A percentile compares a stretch with the other conserved stretches of the same genome.
These are phyloP conservation scores for Avena insularis DNA, from an alignment of 176 grass and related monocot species.

Conservation along the genomic window DNA sequence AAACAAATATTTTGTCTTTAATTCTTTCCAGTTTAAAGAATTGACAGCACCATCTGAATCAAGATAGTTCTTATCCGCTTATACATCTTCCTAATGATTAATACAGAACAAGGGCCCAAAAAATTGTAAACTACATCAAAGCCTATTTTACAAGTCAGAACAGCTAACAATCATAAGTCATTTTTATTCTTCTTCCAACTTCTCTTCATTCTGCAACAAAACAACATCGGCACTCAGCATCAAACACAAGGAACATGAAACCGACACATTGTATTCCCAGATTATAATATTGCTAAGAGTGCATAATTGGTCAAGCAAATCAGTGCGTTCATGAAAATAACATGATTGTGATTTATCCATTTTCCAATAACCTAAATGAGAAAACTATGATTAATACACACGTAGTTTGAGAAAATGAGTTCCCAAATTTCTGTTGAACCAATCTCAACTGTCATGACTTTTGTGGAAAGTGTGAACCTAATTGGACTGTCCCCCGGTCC, in stretches of 20 bases:
- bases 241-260: background rate
- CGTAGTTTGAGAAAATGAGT: background rate
- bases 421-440: background rate
- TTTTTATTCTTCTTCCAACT: background rate
- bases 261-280: background rate
- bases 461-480: background rate
- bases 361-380: background rate
- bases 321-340: conserved; percentile 10
- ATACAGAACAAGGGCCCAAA: background rate
- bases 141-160: background rate
- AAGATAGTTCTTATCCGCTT: background rate
- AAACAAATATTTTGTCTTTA: background rate
- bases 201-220: conserved; percentile 38
- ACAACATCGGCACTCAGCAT: conserved; percentile 9
- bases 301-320: background rate
- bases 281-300: background rate
- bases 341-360: background rate
- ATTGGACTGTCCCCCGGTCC: background rate
- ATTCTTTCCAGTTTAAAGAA: background rate
- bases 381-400: background rate
- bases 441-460: background rate
- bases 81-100: background rate
- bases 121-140: background rate
- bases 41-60: background rate
- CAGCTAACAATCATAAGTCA: background rate